phyloP scores from a whole-genome alignment of 768 basidiomycete genomes.

The Russula griseocarnosa region DNA sequence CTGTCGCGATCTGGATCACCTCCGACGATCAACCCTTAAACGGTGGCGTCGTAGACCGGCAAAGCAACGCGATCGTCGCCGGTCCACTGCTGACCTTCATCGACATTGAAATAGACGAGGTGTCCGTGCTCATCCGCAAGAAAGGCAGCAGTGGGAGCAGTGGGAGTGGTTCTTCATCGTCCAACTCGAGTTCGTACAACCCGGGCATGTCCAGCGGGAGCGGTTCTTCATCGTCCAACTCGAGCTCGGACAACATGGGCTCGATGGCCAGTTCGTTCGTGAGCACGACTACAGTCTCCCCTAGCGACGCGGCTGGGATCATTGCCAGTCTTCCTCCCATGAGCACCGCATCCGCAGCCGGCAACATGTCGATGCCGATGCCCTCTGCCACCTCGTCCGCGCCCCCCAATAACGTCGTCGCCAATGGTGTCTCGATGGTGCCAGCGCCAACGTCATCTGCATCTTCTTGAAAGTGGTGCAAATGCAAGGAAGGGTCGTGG shows the following conservation, averaged over 20 bases:
- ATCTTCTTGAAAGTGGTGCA: not conserved
- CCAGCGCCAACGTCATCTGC: constrained; percentile 19
- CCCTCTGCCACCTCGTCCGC: not conserved
- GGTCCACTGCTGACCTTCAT: constrained; percentile 69
- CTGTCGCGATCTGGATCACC: constrained; percentile 70
- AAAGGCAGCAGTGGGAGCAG: constrained; percentile 11
- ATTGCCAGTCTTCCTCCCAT: constrained; percentile 30
- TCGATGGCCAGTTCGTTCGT: not conserved
- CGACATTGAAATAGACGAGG: constrained; percentile 52
- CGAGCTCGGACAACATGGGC: too few relatives aligned
- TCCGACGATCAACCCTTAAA: constrained; percentile 56
- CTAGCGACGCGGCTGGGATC: constrained; percentile 31
- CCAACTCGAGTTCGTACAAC: too few relatives aligned
- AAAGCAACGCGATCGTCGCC: constrained; percentile 53
- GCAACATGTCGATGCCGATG: not conserved
- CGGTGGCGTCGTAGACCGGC: constrained; percentile 58
- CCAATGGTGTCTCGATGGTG: constrained; percentile 45
- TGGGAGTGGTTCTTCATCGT: not conserved
- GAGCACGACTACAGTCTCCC: constrained; percentile 22
- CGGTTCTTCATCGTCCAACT: too few relatives aligned
- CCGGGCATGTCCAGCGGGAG: too few relatives aligned
- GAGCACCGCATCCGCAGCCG: constrained; percentile 21
- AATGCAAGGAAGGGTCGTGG: too few relatives aligned
- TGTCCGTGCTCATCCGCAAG: constrained; percentile 45
- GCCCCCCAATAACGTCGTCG: constrained; percentile 37